Evolutionary conservation across 345 rosid genomes (phyloP), one percentile per base, ranked within the genome.

Genomic region (Syzygium jambos): DNA sequence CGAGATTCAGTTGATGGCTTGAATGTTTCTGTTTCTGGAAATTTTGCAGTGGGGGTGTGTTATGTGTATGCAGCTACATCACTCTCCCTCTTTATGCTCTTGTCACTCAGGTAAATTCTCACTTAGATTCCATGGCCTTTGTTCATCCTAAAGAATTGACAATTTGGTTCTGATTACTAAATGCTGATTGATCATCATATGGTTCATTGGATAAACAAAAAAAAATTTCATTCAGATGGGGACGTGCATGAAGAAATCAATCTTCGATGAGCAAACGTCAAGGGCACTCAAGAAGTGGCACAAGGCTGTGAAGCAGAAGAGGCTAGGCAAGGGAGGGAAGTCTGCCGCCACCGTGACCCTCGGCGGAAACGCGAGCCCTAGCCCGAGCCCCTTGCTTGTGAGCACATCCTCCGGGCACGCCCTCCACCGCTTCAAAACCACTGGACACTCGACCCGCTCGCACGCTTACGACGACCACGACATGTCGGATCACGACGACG

Each of bases 201-300:
- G 80, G 14, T 73, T 49, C 3, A 38, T 38, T 19, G 46, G 38
- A 68, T 30, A 19, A 34, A 34, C 22, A 38, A 65, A 65, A 14
- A 65, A 2, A 17, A 65, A 53, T 7, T 2, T 34, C 46, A 73
- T 17, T 73, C 92, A 98, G 99, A 98, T 98, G 99, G 99, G 99
- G 86, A 91, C 98, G 0, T 86, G 87, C 65, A 95, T 96, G 99
- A 98, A 98, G 92, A 96, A 86, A 90, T 93, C 99, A 6, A 93
- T 98, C 85, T 98, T 98, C 54, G 99, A 98, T 80, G 99, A 98
- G 14, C 99, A 98, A 90, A 96, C 98, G 12, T 95, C 97, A 12
- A 96, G 91, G 89, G 99, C 99, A 3, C 94, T 98, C 10, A 96
- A 94, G 94, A 96, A 93, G 85, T 98, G 99, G 99, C 98, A 91